phyloP scores from a whole-genome alignment of 129 eudicot genomes.

The Centella asiatica region DNA sequence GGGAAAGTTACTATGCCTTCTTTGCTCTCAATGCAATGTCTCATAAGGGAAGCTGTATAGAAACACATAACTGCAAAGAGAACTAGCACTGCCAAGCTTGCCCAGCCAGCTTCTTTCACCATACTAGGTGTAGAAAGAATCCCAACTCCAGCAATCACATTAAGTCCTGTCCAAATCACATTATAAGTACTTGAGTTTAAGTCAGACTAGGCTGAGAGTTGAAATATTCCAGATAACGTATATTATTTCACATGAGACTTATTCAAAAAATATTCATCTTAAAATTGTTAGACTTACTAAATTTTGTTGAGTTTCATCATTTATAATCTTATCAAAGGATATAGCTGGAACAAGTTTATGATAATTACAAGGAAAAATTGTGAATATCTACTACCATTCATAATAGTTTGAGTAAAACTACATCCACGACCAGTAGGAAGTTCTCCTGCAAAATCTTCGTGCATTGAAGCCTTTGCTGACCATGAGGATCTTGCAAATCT shows the following conservation, averaged over 20 bases:
- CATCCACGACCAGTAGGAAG: constrained; percentile 66
- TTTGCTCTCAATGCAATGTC: constrained; percentile 73
- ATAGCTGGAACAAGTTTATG: too few relatives aligned
- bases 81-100: constrained; percentile 47
- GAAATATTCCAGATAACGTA: neutral
- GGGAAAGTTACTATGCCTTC: constrained; percentile 70
- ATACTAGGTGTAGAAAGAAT: constrained; percentile 79
- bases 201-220: neutral
- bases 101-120: constrained; percentile 86
- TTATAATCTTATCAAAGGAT: too few relatives aligned
- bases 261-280: too few relatives aligned
- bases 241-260: too few relatives aligned
- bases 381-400: constrained; percentile 69
- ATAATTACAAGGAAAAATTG: too few relatives aligned
- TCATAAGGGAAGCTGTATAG: constrained; percentile 85
- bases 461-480: constrained; percentile 44
- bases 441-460: constrained; percentile 52
- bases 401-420: constrained; percentile 59
- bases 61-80: constrained; percentile 69
- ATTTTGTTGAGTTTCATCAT: too few relatives aligned
- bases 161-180: constrained; percentile 42
- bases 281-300: too few relatives aligned
- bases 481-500: constrained; percentile 42
- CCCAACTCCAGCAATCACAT: constrained; percentile 93
- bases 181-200: constrained; percentile 2